A percentile compares a stretch with the other conserved stretches of the same genome.
Conservation (phyloP, 2,329 filamentous ascomycete genomes). For the Scytalidium lignicola region DNA sequence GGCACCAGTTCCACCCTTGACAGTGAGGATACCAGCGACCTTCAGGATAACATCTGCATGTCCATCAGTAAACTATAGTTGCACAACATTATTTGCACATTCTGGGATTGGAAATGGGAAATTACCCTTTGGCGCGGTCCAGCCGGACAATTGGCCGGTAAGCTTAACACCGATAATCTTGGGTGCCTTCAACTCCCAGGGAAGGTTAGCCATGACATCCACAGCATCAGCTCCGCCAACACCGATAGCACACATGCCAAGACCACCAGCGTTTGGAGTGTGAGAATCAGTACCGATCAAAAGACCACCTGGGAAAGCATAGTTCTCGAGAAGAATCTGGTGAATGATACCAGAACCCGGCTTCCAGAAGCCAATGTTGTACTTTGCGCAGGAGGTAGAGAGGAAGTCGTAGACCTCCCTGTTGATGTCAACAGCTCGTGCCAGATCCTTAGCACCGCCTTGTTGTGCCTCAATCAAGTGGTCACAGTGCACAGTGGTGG, state of each 20-base stretch:
- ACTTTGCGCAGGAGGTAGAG: conserved; percentile 89
- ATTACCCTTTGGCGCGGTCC: conserved; percentile 87
- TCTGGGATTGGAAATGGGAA: conserved; percentile 20
- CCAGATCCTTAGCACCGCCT: conserved; percentile 90
- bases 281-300: conserved; percentile 98
- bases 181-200: conserved; percentile 97
- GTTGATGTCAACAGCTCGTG: conserved; percentile 87
- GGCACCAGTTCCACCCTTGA: conserved; percentile 94
- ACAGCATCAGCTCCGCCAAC: conserved; percentile 97
- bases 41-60: conserved; percentile 85
- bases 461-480: conserved; percentile 98
- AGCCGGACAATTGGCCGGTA: conserved; percentile 82
- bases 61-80: conserved; percentile 6
- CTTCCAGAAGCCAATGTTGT: conserved; percentile 99
- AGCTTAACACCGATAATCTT: conserved; percentile 96
- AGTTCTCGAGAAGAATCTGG: conserved; percentile 98
- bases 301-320: conserved; percentile 96
- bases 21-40: conserved; percentile 92
- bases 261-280: conserved; percentile 94
- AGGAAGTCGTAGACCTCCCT: conserved; percentile 99
- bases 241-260: conserved; percentile 91
- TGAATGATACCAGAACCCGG: conserved; percentile 99
- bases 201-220: conserved; percentile 95
- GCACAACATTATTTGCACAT: not conserved
- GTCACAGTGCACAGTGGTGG: conserved; percentile 95